phyloP scores from a whole-genome alignment of 1,284 basidiomycete genomes.

The Cutaneotrichosporon sp. region DNA sequence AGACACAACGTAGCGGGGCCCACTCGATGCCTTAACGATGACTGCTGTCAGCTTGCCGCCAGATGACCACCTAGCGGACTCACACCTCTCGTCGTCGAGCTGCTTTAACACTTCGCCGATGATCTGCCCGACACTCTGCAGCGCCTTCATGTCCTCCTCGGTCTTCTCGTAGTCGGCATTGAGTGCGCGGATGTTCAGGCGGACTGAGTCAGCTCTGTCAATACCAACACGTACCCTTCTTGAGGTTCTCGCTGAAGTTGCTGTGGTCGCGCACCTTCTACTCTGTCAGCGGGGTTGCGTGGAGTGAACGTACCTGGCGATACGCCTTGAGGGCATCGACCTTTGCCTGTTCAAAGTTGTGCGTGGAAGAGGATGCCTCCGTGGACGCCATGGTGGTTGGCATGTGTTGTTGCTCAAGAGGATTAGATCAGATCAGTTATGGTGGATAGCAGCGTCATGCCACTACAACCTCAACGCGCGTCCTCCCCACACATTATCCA shows the following conservation, averaged over 20 bases:
- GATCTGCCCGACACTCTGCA: slow-evolving; percentile 98
- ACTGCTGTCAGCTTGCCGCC: slow-evolving; percentile 58
- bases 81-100: slow-evolving; percentile 95
- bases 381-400: slow-evolving; percentile 21
- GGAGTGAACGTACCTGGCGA: slow-evolving; percentile 42
- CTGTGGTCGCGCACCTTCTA: slow-evolving; percentile 92
- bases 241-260: slow-evolving; percentile 74
- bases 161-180: slow-evolving; percentile 91
- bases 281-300: slow-evolving; percentile 17
- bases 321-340: slow-evolving; percentile 53
- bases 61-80: slow-evolving; percentile 43
- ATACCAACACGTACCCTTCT: slow-evolving; percentile 65
- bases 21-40: slow-evolving; percentile 98
- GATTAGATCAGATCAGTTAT: not conserved
- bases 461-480: slow-evolving; percentile 13
- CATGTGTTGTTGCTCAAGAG: not conserved
- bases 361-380: slow-evolving; percentile 35
- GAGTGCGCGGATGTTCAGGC: slow-evolving; percentile 68
- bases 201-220: slow-evolving; percentile 33
- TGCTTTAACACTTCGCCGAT: slow-evolving; percentile 99
- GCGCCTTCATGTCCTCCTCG: slow-evolving; percentile 98
- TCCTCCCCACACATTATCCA: not conserved
- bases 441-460: not conserved
- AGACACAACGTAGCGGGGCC: slow-evolving; percentile 98
- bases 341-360: slow-evolving; percentile 45